Percentiles rank a stretch among this genome's conserved stretches.
These are phyloP conservation scores for Davidsoniella virescens DNA, from an alignment of 2,329 filamentous ascomycete genomes.

Conservation along the genomic window DNA sequence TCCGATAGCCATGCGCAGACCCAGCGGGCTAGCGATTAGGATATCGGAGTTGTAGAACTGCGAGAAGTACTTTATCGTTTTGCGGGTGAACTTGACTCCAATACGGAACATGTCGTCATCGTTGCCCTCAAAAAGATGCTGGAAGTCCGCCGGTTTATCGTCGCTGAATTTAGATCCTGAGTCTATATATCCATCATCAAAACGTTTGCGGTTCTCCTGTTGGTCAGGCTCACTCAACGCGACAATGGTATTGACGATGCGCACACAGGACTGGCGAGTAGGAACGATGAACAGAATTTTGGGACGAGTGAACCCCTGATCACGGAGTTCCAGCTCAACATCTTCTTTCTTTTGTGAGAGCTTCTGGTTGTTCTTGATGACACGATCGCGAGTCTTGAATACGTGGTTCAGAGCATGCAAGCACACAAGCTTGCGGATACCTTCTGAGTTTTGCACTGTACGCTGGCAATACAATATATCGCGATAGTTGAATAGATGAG, in stretches of 20 bases:
- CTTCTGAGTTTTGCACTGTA: slow-evolving; percentile 49
- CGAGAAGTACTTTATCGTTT: slow-evolving; percentile 86
- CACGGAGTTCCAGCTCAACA: slow-evolving; percentile 57
- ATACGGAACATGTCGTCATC: slow-evolving; percentile 95
- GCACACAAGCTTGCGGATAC: slow-evolving; percentile 55
- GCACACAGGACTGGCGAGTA: slow-evolving; percentile 71
- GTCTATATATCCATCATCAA: slow-evolving; percentile 66
- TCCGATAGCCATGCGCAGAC: slow-evolving; percentile 78
- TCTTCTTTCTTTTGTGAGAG: slow-evolving; percentile 49
- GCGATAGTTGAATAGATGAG: slow-evolving; percentile 64
- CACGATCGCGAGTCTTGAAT: slow-evolving; percentile 80
- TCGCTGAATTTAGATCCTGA: slow-evolving; percentile 48
- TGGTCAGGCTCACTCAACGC: slow-evolving; percentile 68
- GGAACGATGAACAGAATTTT: slow-evolving; percentile 85
- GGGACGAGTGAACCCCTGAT: slow-evolving; percentile 89
- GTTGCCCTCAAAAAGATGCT: slow-evolving; percentile 80
- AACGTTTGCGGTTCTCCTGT: slow-evolving; percentile 87
- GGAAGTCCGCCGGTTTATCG: slow-evolving; percentile 72
- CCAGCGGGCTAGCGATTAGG: slow-evolving; percentile 77
- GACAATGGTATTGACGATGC: slow-evolving; percentile 61
- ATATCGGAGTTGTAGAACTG: slow-evolving; percentile 96
- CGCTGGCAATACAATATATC: slow-evolving; percentile 66
- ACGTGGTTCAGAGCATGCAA: slow-evolving; percentile 85
- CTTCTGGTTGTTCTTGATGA: slow-evolving; percentile 82
- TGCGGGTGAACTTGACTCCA: slow-evolving; percentile 92